A percentile compares a stretch with the other conserved stretches of the same genome.
Conservation (phyloP, 2,329 filamentous ascomycete genomes). For the Boeremia lycopersici region DNA sequence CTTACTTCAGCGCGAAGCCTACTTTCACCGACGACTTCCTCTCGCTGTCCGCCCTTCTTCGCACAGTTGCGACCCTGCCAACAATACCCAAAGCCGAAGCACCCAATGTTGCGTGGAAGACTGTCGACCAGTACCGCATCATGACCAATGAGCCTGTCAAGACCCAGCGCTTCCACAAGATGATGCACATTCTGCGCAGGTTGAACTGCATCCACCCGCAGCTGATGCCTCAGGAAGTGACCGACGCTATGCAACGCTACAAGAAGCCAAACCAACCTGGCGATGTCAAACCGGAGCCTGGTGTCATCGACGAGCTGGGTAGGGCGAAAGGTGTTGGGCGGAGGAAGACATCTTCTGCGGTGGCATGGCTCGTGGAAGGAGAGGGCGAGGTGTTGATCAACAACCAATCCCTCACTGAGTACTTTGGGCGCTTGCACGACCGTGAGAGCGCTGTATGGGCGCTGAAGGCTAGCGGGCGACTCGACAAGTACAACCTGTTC, state of each 20-base stretch:
- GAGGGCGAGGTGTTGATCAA: constrained; percentile 90
- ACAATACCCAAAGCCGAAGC: constrained; percentile 68
- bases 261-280: constrained; percentile 76
- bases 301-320: constrained; percentile 75
- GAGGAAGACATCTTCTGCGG: constrained; percentile 85
- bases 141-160: constrained; percentile 56
- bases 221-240: constrained; percentile 74
- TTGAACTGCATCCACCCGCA: constrained; percentile 85
- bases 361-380: constrained; percentile 88
- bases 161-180: constrained; percentile 74
- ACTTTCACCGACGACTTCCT: constrained; percentile 86
- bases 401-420: constrained; percentile 79
- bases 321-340: constrained; percentile 80
- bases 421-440: constrained; percentile 88
- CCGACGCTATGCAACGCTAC: constrained; percentile 69
- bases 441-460: constrained; percentile 94
- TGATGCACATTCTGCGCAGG: constrained; percentile 76
- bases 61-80: constrained; percentile 76
- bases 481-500: constrained; percentile 98
- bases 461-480: constrained; percentile 76
- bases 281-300: constrained; percentile 66
- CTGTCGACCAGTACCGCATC: constrained; percentile 73
- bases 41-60: constrained; percentile 71
- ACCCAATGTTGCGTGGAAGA: constrained; percentile 80
- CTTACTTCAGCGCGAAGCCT: constrained; percentile 91